phyloP scores from a whole-genome alignment of 2,329 filamentous ascomycete species.

The Thelonectria rubi region DNA sequence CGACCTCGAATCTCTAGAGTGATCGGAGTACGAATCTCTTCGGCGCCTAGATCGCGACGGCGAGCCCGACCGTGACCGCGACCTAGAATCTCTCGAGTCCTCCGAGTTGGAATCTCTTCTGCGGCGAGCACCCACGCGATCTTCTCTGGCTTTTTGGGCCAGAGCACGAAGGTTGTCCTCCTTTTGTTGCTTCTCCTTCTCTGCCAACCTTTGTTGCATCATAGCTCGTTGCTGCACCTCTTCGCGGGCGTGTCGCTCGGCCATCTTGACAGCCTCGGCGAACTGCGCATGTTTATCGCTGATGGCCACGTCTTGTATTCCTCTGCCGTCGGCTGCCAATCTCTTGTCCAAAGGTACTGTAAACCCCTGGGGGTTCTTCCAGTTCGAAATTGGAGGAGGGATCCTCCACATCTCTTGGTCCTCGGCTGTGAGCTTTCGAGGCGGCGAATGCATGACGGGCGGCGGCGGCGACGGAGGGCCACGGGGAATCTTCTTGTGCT shows the following conservation, averaged over 20 bases:
- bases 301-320: constrained; percentile 91
- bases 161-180: constrained; percentile 89
- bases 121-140: constrained; percentile 67
- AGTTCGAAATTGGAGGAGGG: constrained; percentile 89
- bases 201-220: constrained; percentile 95
- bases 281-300: constrained; percentile 99
- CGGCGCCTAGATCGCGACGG: constrained; percentile 39
- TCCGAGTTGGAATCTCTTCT: constrained; percentile 50
- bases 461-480: constrained; percentile 92
- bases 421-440: constrained; percentile 92
- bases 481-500: constrained; percentile 97
- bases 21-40: too few relatives aligned
- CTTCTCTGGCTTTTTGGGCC: constrained; percentile 90
- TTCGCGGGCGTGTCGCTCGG: constrained; percentile 92
- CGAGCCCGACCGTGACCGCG: constrained; percentile 40
- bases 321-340: constrained; percentile 90
- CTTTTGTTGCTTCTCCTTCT: constrained; percentile 95
- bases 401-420: constrained; percentile 97
- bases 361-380: constrained; percentile 99
- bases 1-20: constrained; percentile 53
- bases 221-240: constrained; percentile 90
- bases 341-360: constrained; percentile 96
- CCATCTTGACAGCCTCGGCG: constrained; percentile 91
- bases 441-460: constrained; percentile 93
- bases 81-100: constrained; percentile 46